Conservation (phyloP, 192 early-diverging fungal species). For the Podila horticola region DNA sequence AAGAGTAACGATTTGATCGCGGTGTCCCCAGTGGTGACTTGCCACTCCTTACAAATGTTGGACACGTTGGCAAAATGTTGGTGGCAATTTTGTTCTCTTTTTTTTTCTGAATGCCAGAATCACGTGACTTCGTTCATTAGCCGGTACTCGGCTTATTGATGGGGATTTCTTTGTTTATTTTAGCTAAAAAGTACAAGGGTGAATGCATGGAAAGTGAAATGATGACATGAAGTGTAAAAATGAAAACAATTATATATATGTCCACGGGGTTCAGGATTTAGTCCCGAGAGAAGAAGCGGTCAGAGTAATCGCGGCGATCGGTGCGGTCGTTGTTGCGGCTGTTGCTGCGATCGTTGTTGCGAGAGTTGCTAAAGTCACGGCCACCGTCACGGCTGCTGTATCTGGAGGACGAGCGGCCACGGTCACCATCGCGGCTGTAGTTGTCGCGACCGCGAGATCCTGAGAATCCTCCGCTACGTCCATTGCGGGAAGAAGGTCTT, state of each 20-base stretch:
- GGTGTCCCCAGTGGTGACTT: no score
- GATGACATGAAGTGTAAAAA: background rate
- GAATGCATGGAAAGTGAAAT: no score
- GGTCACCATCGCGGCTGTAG: constrained; percentile 16
- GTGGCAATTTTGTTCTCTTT: no score
- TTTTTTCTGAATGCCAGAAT: no score
- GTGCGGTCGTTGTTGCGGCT: background rate
- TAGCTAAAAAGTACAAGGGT: no score
- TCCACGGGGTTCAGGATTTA: constrained; percentile 2
- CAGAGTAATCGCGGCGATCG: constrained; percentile 7
- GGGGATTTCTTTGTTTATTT: no score
- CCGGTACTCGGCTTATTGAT: no score
- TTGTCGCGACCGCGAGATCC: constrained; percentile 13
- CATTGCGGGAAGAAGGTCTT: constrained; percentile 2
- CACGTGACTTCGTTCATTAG: no score
- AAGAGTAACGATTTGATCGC: no score
- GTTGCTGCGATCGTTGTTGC: background rate
- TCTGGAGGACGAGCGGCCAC: constrained; percentile 17
- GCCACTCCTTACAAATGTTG: no score
- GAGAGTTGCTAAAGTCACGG: background rate
- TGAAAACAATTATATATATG: background rate
- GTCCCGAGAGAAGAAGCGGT: constrained; percentile 32
- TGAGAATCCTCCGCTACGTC: constrained; percentile 11
- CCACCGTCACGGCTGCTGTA: constrained; percentile 7
- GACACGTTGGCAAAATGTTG: no score